Percentiles rank a stretch among this genome's conserved stretches.
Conservation (phyloP, 441 rosid species). For the Omphalea diandra region DNA sequence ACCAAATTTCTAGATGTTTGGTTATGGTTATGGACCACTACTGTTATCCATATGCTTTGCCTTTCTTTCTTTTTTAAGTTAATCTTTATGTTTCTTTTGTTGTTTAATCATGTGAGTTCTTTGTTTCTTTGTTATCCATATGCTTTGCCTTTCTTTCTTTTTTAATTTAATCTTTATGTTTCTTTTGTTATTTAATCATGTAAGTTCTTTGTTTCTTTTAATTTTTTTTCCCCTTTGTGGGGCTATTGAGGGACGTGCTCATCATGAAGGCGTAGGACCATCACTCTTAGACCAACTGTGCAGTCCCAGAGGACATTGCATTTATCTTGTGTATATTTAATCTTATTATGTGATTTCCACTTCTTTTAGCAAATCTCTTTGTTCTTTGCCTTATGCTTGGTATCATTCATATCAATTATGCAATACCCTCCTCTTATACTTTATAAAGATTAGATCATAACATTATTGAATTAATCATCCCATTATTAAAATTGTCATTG, state of each 20-base stretch:
- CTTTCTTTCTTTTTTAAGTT: not conserved
- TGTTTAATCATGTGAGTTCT: no score
- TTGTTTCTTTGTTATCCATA: conserved; percentile 12
- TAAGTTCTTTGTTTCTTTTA: conserved; percentile 9
- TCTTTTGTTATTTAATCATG: conserved; percentile 30
- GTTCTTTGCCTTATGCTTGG: not conserved
- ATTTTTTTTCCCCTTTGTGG: conserved; percentile 19
- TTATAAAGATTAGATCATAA: no score
- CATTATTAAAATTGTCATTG: no score
- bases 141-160: not conserved
- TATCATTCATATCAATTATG: not conserved
- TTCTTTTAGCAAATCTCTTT: not conserved
- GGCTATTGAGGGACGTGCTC: conserved; percentile 42
- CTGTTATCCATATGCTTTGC: conserved; percentile 6
- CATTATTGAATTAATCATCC: no score
- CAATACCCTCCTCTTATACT: no score
- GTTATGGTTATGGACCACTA: conserved; percentile 17
- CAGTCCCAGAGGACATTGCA: not conserved
- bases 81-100: no score
- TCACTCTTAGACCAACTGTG: not conserved
- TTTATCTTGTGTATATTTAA: not conserved
- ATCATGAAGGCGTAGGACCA: conserved; percentile 47
- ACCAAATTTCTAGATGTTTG: conserved; percentile 30
- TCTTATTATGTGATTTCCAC: conserved; percentile 18
- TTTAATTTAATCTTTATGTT: no score